phyloP scores from a whole-genome alignment of 116 monocot genomes.

The Posidonia oceanica region DNA sequence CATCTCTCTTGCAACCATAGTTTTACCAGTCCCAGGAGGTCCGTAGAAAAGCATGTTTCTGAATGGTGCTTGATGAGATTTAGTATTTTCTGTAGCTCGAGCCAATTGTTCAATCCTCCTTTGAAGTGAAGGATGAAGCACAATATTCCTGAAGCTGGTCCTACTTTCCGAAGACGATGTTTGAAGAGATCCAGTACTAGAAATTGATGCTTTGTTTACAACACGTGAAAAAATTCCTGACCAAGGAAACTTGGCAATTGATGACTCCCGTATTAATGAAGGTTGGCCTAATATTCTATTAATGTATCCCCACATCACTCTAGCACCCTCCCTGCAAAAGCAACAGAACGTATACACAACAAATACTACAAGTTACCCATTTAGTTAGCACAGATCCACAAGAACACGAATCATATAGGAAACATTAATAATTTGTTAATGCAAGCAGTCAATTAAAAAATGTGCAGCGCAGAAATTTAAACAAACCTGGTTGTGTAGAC shows the following conservation, averaged over 20 bases:
- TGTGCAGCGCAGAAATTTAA: not conserved
- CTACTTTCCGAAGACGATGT: constrained; percentile 11
- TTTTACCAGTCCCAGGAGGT: constrained; percentile 94
- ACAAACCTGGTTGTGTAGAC: constrained; percentile 86
- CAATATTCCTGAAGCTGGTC: constrained; percentile 46
- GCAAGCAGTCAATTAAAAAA: not conserved
- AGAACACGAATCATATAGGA: not conserved
- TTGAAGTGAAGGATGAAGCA: constrained; percentile 86
- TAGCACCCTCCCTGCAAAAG: constrained; percentile 74
- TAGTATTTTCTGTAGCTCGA: constrained; percentile 83
- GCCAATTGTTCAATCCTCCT: constrained; percentile 75
- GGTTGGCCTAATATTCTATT: constrained; percentile 91
- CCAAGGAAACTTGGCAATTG: constrained; percentile 81
- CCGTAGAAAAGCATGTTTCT: constrained; percentile 98
- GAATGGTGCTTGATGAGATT: constrained; percentile 89
- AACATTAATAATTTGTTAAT: not conserved
- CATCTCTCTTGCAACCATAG: constrained; percentile 89
- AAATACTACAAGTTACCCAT: no score
- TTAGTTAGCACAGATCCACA: no score
- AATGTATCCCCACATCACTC: constrained; percentile 86
- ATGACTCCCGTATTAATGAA: constrained; percentile 90
- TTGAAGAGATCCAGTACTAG: constrained; percentile 12
- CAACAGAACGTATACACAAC: constrained; percentile 12
- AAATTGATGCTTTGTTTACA: constrained; percentile 17
- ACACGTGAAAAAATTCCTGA: constrained; percentile 37